Conservation (phyloP, 257 asterid genomes). For the Fraxinus quadrangulata region DNA sequence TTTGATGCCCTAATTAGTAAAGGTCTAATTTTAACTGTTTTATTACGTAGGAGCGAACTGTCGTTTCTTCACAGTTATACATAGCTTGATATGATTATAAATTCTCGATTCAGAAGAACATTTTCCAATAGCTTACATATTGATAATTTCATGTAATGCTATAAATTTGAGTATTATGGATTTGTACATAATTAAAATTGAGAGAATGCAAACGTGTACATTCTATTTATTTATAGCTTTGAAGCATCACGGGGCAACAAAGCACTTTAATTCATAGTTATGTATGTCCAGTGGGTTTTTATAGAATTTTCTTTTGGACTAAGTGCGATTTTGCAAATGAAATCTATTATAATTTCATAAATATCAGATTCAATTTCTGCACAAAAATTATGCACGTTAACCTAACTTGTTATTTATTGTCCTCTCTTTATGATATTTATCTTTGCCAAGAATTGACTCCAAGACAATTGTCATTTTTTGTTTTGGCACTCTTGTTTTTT, state of each 20-base stretch:
- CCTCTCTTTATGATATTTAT: not conserved
- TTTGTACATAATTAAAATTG: not conserved
- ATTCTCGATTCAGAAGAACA: not conserved
- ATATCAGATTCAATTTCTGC: no score
- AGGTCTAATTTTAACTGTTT: not conserved
- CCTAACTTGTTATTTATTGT: not conserved
- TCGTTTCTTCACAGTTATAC: not conserved
- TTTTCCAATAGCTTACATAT: not conserved
- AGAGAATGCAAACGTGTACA: not conserved
- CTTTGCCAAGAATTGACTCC: not conserved
- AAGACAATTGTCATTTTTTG: not conserved
- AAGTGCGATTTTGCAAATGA: not conserved
- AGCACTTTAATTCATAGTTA: not conserved
- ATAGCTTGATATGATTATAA: not conserved
- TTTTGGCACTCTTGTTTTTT: not conserved
- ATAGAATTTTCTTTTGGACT: not conserved
- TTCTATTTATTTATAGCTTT: not conserved
- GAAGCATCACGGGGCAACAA: not conserved
- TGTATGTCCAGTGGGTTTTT: not conserved
- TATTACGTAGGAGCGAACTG: not conserved
- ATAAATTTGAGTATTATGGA: not conserved
- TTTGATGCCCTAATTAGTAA: not conserved
- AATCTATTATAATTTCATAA: not conserved
- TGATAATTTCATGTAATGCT: not conserved
- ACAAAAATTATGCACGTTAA: not conserved